Evolutionary conservation across 139 green algal genomes (phyloP).

Genomic region (Yamagishiella unicocca): DNA sequence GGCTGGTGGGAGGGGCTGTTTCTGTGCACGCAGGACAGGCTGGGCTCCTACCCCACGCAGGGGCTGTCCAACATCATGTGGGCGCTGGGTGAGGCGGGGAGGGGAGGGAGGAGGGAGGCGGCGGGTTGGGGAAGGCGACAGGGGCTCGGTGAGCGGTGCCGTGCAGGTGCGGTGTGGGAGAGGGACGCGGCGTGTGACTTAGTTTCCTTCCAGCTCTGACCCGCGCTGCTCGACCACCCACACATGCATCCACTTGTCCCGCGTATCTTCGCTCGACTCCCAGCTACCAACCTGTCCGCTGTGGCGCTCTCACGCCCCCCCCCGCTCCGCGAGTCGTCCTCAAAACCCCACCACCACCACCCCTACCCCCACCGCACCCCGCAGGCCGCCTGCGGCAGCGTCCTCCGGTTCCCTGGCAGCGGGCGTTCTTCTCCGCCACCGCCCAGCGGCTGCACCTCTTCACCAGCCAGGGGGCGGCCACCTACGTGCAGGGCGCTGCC

Average conservation of each 20-base stretch:
- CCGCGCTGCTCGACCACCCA: no score
- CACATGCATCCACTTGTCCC: no score
- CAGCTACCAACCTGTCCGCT: not conserved
- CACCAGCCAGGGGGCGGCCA: constrained; percentile 11
- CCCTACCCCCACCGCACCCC: not conserved
- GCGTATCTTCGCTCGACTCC: no score
- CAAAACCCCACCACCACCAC: no score
- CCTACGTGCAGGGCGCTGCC: constrained; percentile 12
- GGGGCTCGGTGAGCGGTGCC: not conserved
- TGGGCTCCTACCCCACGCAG: constrained; percentile 27
- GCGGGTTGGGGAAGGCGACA: not conserved
- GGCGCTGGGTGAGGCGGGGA: not conserved
- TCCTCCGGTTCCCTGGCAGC: constrained; percentile 15
- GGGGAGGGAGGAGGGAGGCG: not conserved
- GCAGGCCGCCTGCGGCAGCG: constrained; percentile 31
- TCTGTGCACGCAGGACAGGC: not conserved
- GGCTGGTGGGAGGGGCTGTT: constrained; percentile 49
- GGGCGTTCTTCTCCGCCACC: constrained; percentile 3
- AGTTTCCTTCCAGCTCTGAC: no score
- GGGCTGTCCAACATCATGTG: constrained; percentile 21
- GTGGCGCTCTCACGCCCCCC: not conserved
- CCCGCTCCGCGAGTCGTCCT: no score
- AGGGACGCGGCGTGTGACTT: no score
- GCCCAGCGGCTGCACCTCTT: constrained; percentile 11
- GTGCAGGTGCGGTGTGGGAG: no score